Evolutionary conservation across 2,329 filamentous ascomycete species (phyloP), one percentile per base, ranked within the genome.

Genomic region (Pseudopyricularia cyperi): DNA sequence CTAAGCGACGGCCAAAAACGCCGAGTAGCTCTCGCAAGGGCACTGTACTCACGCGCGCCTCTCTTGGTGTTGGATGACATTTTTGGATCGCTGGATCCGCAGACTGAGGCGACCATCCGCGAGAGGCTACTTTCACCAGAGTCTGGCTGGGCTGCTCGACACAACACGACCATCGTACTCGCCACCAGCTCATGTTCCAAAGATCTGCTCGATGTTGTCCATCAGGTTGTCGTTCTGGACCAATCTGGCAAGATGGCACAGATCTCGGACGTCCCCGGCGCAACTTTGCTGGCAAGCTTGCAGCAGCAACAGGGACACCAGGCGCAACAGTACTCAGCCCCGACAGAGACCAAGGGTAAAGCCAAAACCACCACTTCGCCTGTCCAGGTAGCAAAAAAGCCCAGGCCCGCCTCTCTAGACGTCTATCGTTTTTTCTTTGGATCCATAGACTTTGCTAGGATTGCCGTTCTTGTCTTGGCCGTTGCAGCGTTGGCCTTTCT

Each of bases 61-160:
- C 59, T 74, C 1, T 17, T 73, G 1, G 32, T 77, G 3, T 57
- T 77, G 1, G 74, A 77, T 52, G 72, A 77, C 50, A 59, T 66
- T 0, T 67, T 76, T 34, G 71, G 71, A 48, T 68, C 66, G 0
- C 62, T 76, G 2, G 73, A 75, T 53, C 62, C 64, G 1, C 60
- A 66, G 4, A 79, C 75, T 0, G 63, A 70, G 34, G 34, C 34
- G 15, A 17, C 34, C 34, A 37, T 37, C 34, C 7, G 34, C 7
- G 34, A 37, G 15, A 37, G 34, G 34, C 34, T 37, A n/a, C 34
- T 37, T 17, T 15, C 34, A n/a, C 34, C 34, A 37, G 9, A 3
- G 3, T 37, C 34, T 9, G 34, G 34, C 9, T 37, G 34, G 34
- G 34, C 34, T 37, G 34, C 34, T 37, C 34, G 34, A 37, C 34